Evolutionary conservation across 2,329 filamentous ascomycete species (phyloP).

Genomic region (Apiospora aurea): DNA sequence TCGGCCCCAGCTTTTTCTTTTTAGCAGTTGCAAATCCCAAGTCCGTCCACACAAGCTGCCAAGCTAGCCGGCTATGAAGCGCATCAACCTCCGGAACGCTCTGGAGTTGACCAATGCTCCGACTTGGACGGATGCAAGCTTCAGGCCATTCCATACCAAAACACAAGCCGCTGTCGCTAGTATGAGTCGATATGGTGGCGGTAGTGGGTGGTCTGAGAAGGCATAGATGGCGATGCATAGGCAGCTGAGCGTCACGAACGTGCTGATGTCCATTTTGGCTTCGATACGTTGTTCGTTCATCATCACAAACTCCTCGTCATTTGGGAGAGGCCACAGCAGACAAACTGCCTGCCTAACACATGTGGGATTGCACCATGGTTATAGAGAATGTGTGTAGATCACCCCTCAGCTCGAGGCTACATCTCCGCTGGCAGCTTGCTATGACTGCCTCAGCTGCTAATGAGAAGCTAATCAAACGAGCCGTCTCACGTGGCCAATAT

Average conservation of each 20-base stretch:
- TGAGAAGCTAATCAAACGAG: constrained; percentile 6
- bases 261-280: constrained; percentile 16
- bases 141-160: constrained; percentile 9
- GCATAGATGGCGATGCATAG: constrained; percentile 15
- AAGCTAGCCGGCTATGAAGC: constrained; percentile 13
- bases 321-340: background rate
- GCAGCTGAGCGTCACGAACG: constrained; percentile 14
- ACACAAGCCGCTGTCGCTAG: background rate
- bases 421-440: background rate
- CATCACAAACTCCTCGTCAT: background rate
- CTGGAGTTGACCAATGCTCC: constrained; percentile 6
- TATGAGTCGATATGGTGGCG: constrained; percentile 13
- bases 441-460: background rate
- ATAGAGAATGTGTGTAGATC: background rate
- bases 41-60: constrained; percentile 5
- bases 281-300: background rate
- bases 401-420: background rate
- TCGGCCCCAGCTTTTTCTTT: background rate
- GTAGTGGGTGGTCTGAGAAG: constrained; percentile 12
- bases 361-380: background rate
- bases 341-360: background rate
- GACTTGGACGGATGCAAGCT: constrained; percentile 2
- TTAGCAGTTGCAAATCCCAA: background rate
- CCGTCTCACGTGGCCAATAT: background rate
- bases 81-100: background rate